Evolutionary conservation across 805 yeast genomes (phyloP), one percentile per base, ranked within the genome.

Genomic region (Spathaspora gorwiae): DNA sequence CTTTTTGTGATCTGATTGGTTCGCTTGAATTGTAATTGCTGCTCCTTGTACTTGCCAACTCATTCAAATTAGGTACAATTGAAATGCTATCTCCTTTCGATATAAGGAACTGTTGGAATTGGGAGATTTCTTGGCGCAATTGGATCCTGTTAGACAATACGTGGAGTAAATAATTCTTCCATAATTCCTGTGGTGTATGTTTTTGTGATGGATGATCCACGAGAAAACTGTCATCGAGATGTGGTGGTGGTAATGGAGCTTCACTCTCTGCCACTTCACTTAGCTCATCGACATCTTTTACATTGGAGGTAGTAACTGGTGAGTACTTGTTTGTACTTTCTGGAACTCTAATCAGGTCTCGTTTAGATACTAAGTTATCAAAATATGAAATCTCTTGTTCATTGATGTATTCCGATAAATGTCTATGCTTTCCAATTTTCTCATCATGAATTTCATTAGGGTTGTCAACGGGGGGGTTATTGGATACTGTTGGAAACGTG

Each of bases 71-170:
- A 9, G n/a, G 35, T 3, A 7, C 41, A 3, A 3, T 8, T 35
- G 37, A 24, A 9, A 19, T 10, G 13, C 4, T 26, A 42, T 32
- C 35, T 11, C 15, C 26, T 5, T 43, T 42, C 9, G 46, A 49
- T 11, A 50, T 45, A 13, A 30, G 10, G 26, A 57, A 42, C 38
- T 56, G 52, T 48, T 68, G 71, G 59, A 62, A 71, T 41, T 60
- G 47, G 29, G 51, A 55, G 46, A 71, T 68, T 45, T 71, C 76
- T 48, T 69, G 75, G 37, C 75, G 56, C 41, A 71, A 55, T 46
- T 63, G 62, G 39, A 71, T 69, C 27, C 76, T 50, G 52, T 63
- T 67, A 29, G 56, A 55, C n/a, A 70, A 46, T 6, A 70, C 74
- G 39, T 57, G 54, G 39, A 54, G 42, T 42, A 71, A 61, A 49